phyloP scores from a whole-genome alignment of 2,329 filamentous ascomycete genomes.

The Ascocoryne sarcoides region DNA sequence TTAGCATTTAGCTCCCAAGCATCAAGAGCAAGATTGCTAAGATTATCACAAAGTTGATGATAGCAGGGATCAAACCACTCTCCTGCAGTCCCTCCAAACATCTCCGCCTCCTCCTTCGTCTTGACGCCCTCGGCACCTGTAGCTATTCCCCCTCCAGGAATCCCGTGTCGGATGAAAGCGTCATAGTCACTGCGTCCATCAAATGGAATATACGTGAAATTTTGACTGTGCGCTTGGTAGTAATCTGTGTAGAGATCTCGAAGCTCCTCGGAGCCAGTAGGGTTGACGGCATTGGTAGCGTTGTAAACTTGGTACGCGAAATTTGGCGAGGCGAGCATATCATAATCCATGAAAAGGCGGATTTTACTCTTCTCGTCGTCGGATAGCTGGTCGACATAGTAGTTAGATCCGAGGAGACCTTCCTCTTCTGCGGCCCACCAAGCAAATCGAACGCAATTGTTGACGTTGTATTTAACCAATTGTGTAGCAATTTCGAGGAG shows the following conservation, averaged over 20 bases:
- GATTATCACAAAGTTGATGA: constrained; percentile 52
- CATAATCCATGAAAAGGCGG: constrained; percentile 60
- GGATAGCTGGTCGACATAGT: constrained; percentile 48
- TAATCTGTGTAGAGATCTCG: constrained; percentile 59
- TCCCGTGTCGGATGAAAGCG: constrained; percentile 63
- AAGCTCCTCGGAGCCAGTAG: constrained; percentile 61
- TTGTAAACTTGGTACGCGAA: constrained; percentile 63
- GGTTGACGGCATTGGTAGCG: constrained; percentile 61
- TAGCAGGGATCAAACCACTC: constrained; percentile 52
- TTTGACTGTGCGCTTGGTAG: constrained; percentile 52
- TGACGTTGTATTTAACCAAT: constrained; percentile 47
- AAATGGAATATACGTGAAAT: constrained; percentile 64
- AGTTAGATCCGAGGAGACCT: constrained; percentile 54
- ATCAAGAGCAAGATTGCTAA: constrained; percentile 47
- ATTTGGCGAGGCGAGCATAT: constrained; percentile 61
- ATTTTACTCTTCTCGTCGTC: constrained; percentile 53
- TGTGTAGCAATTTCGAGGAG: constrained; percentile 55
- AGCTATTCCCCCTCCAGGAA: constrained; percentile 67
- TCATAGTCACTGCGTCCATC: constrained; percentile 75
- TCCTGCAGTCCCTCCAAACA: constrained; percentile 65
- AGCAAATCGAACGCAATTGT: constrained; percentile 58
- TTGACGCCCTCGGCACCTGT: constrained; percentile 72
- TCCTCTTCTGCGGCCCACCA: constrained; percentile 64
- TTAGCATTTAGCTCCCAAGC: constrained; percentile 55
- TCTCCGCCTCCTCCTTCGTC: constrained; percentile 52